Conservation (phyloP, 1,139 yeast species). For the Saccharomyces hybrid region DNA sequence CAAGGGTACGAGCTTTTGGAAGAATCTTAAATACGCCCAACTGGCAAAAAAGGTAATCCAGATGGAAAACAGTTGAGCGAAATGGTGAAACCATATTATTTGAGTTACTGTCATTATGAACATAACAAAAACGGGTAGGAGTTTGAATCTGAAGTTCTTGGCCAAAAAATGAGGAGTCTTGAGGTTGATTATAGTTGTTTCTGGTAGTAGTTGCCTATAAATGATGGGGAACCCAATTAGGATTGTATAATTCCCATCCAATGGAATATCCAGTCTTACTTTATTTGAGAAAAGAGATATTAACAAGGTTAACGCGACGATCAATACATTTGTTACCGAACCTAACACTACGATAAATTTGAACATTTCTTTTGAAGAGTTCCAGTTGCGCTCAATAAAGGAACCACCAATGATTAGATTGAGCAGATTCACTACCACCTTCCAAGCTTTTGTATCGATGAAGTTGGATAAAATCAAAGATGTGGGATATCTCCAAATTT, state of each 20-base stretch:
- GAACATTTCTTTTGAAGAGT: slow-evolving; percentile 46
- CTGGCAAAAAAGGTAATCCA: slow-evolving; percentile 60
- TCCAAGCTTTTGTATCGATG: slow-evolving; percentile 53
- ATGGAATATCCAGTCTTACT: slow-evolving; percentile 31
- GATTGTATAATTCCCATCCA: slow-evolving; percentile 69
- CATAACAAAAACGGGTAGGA: slow-evolving; percentile 59
- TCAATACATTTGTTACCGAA: slow-evolving; percentile 48
- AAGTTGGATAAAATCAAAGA: slow-evolving; percentile 64
- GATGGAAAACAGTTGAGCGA: slow-evolving; percentile 64
- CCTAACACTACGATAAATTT: slow-evolving; percentile 53
- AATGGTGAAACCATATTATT: slow-evolving; percentile 24
- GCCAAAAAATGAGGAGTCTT: slow-evolving; percentile 51
- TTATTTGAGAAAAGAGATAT: slow-evolving; percentile 34
- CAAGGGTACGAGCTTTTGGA: slow-evolving; percentile 34
- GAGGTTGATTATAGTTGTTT: slow-evolving; percentile 50
- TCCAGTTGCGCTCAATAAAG: slow-evolving; percentile 49
- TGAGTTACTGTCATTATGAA: slow-evolving; percentile 34
- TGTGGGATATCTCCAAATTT: slow-evolving; percentile 62
- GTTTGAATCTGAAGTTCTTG: slow-evolving; percentile 61
- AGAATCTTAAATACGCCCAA: slow-evolving; percentile 72
- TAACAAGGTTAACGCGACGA: slow-evolving; percentile 34
- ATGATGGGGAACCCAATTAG: slow-evolving; percentile 75
- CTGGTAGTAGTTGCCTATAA: slow-evolving; percentile 82
- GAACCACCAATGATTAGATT: slow-evolving; percentile 49
- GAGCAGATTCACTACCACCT: slow-evolving; percentile 42